phyloP scores from a whole-genome alignment of 2,329 filamentous ascomycete genomes.

The Botrytis pseudocinerea region DNA sequence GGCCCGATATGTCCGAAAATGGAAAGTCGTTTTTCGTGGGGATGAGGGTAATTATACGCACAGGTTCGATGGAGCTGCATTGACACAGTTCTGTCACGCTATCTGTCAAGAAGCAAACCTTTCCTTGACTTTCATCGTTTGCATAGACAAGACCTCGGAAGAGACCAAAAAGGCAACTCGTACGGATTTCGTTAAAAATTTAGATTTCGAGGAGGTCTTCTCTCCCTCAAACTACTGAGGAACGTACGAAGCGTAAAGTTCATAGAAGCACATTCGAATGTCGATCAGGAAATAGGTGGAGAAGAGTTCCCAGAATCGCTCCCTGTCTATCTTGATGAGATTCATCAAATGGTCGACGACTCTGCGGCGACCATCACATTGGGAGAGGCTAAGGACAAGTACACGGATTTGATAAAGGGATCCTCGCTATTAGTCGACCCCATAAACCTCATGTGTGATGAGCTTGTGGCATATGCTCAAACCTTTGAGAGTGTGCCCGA shows the following conservation, averaged over 20 bases:
- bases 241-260: background rate
- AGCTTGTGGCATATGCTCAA: background rate
- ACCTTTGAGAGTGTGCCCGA: background rate
- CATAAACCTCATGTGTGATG: constrained; percentile 3
- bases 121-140: background rate
- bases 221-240: background rate
- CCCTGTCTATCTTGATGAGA: background rate
- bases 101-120: background rate
- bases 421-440: background rate
- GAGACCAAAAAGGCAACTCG: background rate
- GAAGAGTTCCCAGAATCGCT: background rate
- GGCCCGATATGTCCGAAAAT: background rate
- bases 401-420: background rate
- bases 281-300: no score
- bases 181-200: background rate
- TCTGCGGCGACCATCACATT: background rate
- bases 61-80: background rate
- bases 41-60: background rate
- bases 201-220: background rate
- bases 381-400: background rate
- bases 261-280: background rate
- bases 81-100: background rate
- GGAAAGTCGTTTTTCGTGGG: background rate
- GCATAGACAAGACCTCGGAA: background rate
- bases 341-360: background rate